Evolutionary conservation across 2,329 filamentous ascomycete genomes (phyloP).

Genomic region (Hypomyces rosellus): DNA sequence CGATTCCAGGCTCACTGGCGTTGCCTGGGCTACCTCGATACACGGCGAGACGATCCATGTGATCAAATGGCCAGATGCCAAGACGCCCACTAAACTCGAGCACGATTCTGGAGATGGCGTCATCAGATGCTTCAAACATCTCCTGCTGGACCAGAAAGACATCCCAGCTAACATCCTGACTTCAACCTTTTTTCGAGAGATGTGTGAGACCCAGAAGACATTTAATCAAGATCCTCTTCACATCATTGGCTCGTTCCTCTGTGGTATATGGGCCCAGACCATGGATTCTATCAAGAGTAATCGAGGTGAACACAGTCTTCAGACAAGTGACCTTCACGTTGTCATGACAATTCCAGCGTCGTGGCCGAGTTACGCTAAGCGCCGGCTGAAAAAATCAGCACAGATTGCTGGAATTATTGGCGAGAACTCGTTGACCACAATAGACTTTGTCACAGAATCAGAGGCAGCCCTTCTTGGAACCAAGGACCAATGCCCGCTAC

Average conservation of each 20-base stretch:
- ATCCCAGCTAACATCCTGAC: constrained; percentile 15
- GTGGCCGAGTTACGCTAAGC: constrained; percentile 31
- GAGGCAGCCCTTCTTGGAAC: constrained; percentile 28
- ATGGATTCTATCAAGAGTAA: constrained; percentile 18
- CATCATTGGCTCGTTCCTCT: constrained; percentile 25
- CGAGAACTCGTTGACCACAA: not conserved
- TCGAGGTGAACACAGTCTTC: constrained; percentile 12
- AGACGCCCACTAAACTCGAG: constrained; percentile 23
- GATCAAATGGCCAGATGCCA: constrained; percentile 14
- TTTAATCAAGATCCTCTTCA: constrained; percentile 19
- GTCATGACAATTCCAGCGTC: constrained; percentile 38
- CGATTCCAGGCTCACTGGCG: constrained; percentile 27
- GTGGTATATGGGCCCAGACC: constrained; percentile 24
- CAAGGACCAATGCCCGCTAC: not conserved
- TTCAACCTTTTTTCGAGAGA: constrained; percentile 16
- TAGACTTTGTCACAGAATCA: constrained; percentile 33
- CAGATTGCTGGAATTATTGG: constrained; percentile 28
- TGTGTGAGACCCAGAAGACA: not conserved
- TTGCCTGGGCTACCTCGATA: constrained; percentile 29
- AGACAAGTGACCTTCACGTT: constrained; percentile 25
- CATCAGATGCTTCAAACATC: constrained; percentile 34
- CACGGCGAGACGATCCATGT: not conserved
- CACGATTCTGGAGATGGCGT: constrained; percentile 12
- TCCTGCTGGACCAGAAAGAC: constrained; percentile 26
- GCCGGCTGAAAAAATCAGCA: constrained; percentile 28